Evolutionary conservation across 192 early-diverging fungal species (phyloP).

Genomic region (Chytriomyces hyalinus): DNA sequence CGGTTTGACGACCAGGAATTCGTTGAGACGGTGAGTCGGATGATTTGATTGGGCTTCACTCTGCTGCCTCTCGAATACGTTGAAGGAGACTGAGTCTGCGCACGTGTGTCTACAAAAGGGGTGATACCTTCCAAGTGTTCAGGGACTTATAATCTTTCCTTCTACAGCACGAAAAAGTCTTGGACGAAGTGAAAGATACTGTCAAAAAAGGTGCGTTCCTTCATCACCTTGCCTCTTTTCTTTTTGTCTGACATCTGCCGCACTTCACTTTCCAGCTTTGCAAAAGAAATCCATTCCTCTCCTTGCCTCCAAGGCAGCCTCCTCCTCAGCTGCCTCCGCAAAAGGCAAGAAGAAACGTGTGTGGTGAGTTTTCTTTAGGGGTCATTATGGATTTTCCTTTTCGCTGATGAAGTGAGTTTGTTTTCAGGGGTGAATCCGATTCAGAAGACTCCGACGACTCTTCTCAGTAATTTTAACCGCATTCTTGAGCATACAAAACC

Average conservation of each 20-base stretch:
- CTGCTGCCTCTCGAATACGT: background rate
- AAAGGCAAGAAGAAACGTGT: slow-evolving; percentile 21
- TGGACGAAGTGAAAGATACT: slow-evolving; percentile 47
- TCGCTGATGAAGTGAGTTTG: background rate
- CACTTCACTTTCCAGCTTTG: slow-evolving; percentile 3
- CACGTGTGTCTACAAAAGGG: background rate
- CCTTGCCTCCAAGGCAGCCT: background rate
- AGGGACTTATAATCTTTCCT: background rate
- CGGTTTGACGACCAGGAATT: slow-evolving; percentile 87
- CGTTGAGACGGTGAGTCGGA: slow-evolving; percentile 67
- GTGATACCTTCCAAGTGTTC: background rate
- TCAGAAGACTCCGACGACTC: slow-evolving; percentile 10
- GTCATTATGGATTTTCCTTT: background rate
- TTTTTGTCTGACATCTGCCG: background rate
- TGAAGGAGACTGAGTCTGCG: background rate
- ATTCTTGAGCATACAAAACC: too few species aligned
- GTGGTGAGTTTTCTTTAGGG: slow-evolving; percentile 2
- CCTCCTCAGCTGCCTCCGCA: background rate
- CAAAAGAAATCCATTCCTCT: slow-evolving; percentile 26
- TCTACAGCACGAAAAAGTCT: slow-evolving; percentile 38
- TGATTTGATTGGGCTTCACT: slow-evolving; percentile 42
- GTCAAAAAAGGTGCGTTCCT: slow-evolving; percentile 36
- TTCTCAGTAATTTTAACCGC: too few species aligned
- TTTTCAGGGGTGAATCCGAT: slow-evolving; percentile 17
- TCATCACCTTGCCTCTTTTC: background rate